Percentiles rank a stretch among this genome's conserved stretches.
These are phyloP conservation scores for Russula ochroleuca DNA, from an alignment of 768 basidiomycete species.

Conservation along the genomic window DNA sequence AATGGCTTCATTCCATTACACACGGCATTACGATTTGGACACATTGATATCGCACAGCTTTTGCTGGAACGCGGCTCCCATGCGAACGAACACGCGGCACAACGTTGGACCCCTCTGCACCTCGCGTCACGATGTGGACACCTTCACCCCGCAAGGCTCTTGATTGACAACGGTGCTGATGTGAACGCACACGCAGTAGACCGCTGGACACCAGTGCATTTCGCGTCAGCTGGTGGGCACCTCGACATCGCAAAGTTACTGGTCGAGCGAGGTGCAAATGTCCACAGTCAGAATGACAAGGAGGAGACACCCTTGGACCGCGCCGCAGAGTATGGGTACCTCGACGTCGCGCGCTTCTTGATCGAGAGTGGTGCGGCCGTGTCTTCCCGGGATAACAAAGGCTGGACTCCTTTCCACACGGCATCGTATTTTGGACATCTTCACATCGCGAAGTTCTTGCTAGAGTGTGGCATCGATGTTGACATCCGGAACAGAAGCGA, in stretches of 20 bases:
- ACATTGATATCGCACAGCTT: too few relatives aligned
- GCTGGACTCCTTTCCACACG: neutral
- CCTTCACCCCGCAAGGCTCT: neutral
- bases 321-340: neutral
- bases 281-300: neutral
- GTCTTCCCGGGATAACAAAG: neutral
- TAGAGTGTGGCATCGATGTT: neutral
- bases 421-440: constrained; percentile 1
- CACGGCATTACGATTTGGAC: too few relatives aligned
- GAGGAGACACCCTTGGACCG: neutral
- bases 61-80: too few relatives aligned
- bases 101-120: too few relatives aligned
- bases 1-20: too few relatives aligned
- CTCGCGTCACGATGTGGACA: neutral
- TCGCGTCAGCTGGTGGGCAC: neutral
- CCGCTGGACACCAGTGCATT: neutral
- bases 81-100: too few relatives aligned
- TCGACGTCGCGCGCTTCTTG: neutral
- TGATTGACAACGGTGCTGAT: constrained; percentile 4
- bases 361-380: neutral
- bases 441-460: neutral
- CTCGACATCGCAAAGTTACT: neutral
- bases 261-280: neutral
- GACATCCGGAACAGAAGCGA: neutral
- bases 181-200: neutral